Evolutionary conservation across 164 flowering plant species (phyloP).

Genomic region (Stephania yunnanensis): DNA sequence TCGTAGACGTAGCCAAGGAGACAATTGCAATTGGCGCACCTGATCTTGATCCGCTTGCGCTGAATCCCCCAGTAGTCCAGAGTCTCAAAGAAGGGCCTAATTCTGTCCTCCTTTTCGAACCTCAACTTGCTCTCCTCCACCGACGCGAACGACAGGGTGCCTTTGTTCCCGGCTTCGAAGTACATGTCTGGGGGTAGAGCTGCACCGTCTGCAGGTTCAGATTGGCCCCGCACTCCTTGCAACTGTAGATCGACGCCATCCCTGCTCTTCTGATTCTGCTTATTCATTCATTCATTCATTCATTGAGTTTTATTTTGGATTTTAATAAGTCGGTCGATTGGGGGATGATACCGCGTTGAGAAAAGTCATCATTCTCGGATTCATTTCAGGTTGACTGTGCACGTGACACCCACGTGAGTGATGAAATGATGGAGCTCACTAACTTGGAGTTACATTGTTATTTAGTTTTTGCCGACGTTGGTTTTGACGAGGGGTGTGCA

Average conservation of each 20-base stretch:
- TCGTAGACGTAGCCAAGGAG: slow-evolving; percentile 79
- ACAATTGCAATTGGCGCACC: slow-evolving; percentile 55
- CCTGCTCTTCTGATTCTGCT: too few species aligned
- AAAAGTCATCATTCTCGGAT: too few species aligned
- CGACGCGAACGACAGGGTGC: slow-evolving; percentile 63
- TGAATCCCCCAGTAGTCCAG: slow-evolving; percentile 92
- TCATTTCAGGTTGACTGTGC: too few species aligned
- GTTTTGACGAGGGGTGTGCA: too few species aligned
- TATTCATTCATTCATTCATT: background rate
- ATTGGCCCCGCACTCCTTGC: slow-evolving; percentile 60
- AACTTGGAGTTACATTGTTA: too few species aligned
- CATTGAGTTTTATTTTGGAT: too few species aligned
- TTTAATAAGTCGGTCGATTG: too few species aligned
- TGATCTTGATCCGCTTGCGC: slow-evolving; percentile 69
- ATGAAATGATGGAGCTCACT: too few species aligned
- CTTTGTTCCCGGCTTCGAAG: slow-evolving; percentile 96
- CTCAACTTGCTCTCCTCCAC: slow-evolving; percentile 60
- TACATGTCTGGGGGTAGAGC: slow-evolving; percentile 70
- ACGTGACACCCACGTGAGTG: too few species aligned
- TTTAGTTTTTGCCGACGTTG: background rate
- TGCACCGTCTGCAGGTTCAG: slow-evolving; percentile 52
- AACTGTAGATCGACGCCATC: slow-evolving; percentile 66
- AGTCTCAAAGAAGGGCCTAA: slow-evolving; percentile 90
- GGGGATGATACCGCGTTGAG: too few species aligned
- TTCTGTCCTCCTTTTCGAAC: slow-evolving; percentile 79